Base-by-base conservation (phyloP, 495 filamentous ascomycete species). In the Penicillium turbatum region DNA sequence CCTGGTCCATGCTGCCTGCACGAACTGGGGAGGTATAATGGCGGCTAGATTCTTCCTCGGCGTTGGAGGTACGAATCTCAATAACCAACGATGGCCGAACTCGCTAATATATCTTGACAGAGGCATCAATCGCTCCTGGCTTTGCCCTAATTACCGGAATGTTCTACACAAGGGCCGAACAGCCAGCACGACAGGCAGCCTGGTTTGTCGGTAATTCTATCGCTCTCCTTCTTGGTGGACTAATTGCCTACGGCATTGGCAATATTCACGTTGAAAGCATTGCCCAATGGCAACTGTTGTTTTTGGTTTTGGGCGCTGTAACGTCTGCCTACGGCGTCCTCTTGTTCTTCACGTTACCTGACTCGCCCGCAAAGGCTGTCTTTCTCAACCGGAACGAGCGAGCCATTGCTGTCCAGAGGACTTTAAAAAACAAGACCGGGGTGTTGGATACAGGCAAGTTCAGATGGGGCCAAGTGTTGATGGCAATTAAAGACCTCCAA, bases 391-490 rank as follows among this genome's bases (percentile, higher is more conserved):
- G 73, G 13, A 64, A 72, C 6, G 77, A 82, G 34, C 74, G 72
- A 11, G 59, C 77, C 4, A 73, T 83, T 60, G 78, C 78, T 1
- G 60, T 84, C 10, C 78, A 84, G 61, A 71, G 82, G 29, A 79
- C 82, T 7, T 68, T 80, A 5, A 68, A 69, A n/a, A 85, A 86
- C 42, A 79, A 84, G 56, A 81, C 80, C 10, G 70, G 72, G 32
- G 80, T 83, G 13, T 68, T 83, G 27, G 79, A 82, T 30, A 78
- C 75, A 12, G 82, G 82, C 17, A 68, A 72, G 12, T 86, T 83
- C 58, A 77, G 77, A 49, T 79, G 70, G 71, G 64, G 74, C n/a
- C 83, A 86, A 34, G 76, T 77, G 15, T 66, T 62, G 46, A 69
- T 80, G 63, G 74, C 79, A 1, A 56, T 82, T 12, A 63, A 65